Percentiles rank a stretch among this genome's conserved stretches.
Conservation (phyloP, 768 basidiomycete genomes). For the Collybia sp. region DNA sequence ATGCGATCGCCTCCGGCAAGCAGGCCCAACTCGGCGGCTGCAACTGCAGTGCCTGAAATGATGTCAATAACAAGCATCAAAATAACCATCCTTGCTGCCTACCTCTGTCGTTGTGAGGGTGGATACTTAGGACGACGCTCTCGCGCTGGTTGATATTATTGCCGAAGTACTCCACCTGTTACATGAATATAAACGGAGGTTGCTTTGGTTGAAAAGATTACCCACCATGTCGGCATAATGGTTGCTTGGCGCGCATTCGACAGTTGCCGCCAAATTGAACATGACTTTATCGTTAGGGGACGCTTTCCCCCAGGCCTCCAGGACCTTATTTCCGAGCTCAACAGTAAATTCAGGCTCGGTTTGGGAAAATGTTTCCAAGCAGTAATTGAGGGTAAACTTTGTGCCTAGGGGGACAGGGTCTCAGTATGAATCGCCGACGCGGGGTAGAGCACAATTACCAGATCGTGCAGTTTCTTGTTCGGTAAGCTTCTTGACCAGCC, state of each 20-base stretch:
- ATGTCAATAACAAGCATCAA: background rate
- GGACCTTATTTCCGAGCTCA: slow-evolving; percentile 71
- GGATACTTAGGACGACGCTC: slow-evolving; percentile 66
- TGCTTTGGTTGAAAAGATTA: background rate
- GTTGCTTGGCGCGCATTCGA: slow-evolving; percentile 80
- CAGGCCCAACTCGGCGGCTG: slow-evolving; percentile 73
- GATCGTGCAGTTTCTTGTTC: slow-evolving; percentile 61
- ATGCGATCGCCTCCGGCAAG: slow-evolving; percentile 80
- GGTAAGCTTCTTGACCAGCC: slow-evolving; percentile 62
- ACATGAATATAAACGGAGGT: too few species aligned
- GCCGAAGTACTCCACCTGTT: slow-evolving; percentile 73
- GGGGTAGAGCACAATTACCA: slow-evolving; percentile 22
- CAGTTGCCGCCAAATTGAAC: slow-evolving; percentile 82
- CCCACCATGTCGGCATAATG: slow-evolving; percentile 78
- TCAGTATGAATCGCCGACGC: background rate
- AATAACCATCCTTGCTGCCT: slow-evolving; percentile 5
- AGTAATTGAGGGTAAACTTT: slow-evolving; percentile 77
- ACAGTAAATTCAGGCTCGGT: slow-evolving; percentile 80
- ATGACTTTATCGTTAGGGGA: slow-evolving; percentile 63
- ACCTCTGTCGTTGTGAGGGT: slow-evolving; percentile 84
- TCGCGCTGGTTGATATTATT: slow-evolving; percentile 68
- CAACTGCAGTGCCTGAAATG: slow-evolving; percentile 61
- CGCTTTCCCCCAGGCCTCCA: slow-evolving; percentile 67
- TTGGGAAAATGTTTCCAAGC: slow-evolving; percentile 82
- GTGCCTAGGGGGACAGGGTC: slow-evolving; percentile 27